Base-by-base conservation (phyloP, 1,284 basidiomycete genomes). In the Cutaneotrichosporon sp. region DNA sequence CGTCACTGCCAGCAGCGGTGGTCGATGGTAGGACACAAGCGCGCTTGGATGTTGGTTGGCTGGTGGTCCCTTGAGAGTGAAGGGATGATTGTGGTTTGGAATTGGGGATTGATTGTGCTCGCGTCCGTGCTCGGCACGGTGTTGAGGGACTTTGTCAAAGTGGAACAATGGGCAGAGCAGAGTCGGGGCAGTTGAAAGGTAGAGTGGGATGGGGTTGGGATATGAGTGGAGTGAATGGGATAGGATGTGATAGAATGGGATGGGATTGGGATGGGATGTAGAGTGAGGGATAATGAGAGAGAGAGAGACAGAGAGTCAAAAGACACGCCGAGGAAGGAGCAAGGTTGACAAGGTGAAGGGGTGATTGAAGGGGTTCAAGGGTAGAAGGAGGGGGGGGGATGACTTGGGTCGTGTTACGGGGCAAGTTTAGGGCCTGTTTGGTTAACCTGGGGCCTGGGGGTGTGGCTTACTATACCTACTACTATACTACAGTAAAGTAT, bases 81-180 rank as follows among this genome's bases (percentile, higher is more conserved):
- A 34, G 30, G 30, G 18, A 31, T n/a, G 51, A 53, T 53, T 30
- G 31, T 32, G 26, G 50, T 31, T 14, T 8, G 51, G 10, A 6
- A 21, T 22, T 13, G 49, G 49, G 1, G 49, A 21, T 22, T 30
- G 51, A 8, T n/a, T 6, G 51, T 53, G 51, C 51, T 40, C 49
- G 58, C 36, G 58, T 60, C 58, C 58, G 58, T 60, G 58, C 58
- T 60, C 58, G 34, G 50, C 50, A 60, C 58, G 46, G 30, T 53
- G 30, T 53, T 30, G 51, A 53, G 26, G 49, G 49, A 16, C 11
- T 50, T 30, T 30, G 6, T 16, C 3, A 14, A 30, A 10, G 30
- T 5, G 30, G 13, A 34, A n/a, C 26, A 34, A 53, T 32, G 51
- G 18, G 58, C 34, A 50, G 42, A 46, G 42, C 47, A 59, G 47